These are phyloP conservation scores for Juncus inflexus DNA, from an alignment of 176 grass and related monocot species.

Conservation along the genomic window DNA sequence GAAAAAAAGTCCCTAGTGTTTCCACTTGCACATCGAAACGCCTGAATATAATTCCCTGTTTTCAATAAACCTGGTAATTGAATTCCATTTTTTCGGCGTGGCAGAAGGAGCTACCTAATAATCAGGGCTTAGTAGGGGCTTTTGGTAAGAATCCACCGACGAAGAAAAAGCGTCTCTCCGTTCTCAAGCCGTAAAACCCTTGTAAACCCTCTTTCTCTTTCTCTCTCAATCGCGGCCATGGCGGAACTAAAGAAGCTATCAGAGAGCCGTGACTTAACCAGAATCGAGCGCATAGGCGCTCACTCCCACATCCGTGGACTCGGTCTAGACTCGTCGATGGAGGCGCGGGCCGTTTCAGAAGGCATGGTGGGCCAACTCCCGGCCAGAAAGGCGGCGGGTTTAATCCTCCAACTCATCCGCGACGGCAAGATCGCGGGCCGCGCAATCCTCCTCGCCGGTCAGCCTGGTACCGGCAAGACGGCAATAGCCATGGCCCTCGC, in stretches of 20 bases:
- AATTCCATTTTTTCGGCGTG: too few species aligned
- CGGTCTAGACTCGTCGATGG: slow-evolving; percentile 73
- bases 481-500: slow-evolving; percentile 93
- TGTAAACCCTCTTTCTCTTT: not conserved
- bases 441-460: slow-evolving; percentile 76
- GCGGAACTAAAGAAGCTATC: slow-evolving; percentile 80
- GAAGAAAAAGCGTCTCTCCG: not conserved
- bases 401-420: slow-evolving; percentile 87
- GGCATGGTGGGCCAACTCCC: slow-evolving; percentile 96
- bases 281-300: slow-evolving; percentile 88
- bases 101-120: too few species aligned
- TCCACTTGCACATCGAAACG: too few species aligned
- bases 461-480: slow-evolving; percentile 93
- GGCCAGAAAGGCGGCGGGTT: slow-evolving; percentile 63
- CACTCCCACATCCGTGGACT: slow-evolving; percentile 98
- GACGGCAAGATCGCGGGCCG: slow-evolving; percentile 81
- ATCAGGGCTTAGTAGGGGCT: too few species aligned
- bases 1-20: too few species aligned
- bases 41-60: too few species aligned
- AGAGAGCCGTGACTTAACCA: slow-evolving; percentile 87
- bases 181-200: slow-evolving; percentile 14
- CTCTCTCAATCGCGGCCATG: slow-evolving; percentile 39
- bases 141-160: too few species aligned
- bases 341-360: slow-evolving; percentile 76
- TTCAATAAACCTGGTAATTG: too few species aligned